phyloP scores from a whole-genome alignment of 495 filamentous ascomycete species.

The Glarea lozoyensis region DNA sequence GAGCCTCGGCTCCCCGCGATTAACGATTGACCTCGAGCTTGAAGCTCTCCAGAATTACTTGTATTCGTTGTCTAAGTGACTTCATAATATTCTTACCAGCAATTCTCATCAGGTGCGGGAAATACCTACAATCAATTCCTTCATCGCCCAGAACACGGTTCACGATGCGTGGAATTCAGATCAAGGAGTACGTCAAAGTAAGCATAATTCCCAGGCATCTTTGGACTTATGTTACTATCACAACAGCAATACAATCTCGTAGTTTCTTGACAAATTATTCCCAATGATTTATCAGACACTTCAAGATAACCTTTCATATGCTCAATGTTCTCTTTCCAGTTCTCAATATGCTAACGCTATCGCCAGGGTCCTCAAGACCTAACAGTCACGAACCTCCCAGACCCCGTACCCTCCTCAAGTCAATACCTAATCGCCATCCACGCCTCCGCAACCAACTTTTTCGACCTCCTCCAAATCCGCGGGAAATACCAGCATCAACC shows the following conservation, averaged over 20 bases:
- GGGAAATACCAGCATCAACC: constrained; percentile 50
- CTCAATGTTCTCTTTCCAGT: background rate
- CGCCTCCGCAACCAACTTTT: constrained; percentile 89
- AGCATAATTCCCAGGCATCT: no score
- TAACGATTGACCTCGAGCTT: no score
- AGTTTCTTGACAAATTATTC: no score
- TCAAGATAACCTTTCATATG: background rate
- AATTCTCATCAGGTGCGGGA: no score
- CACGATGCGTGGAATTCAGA: constrained; percentile 75
- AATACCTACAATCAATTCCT: background rate
- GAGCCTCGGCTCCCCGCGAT: constrained; percentile 7
- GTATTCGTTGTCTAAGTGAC: no score
- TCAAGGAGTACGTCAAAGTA: constrained; percentile 78
- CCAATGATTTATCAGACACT: background rate
- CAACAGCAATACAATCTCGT: no score
- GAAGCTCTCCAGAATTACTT: no score
- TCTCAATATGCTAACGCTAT: constrained; percentile 3
- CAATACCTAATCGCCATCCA: constrained; percentile 87
- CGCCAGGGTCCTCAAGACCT: constrained; percentile 69
- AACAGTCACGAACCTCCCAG: constrained; percentile 59
- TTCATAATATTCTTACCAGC: no score
- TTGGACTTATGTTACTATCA: no score
- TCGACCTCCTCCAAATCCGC: constrained; percentile 46
- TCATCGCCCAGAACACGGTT: background rate
- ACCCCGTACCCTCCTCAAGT: constrained; percentile 55